phyloP scores from a whole-genome alignment of 1,284 basidiomycete species.

The Ceratobasidium sp. region DNA sequence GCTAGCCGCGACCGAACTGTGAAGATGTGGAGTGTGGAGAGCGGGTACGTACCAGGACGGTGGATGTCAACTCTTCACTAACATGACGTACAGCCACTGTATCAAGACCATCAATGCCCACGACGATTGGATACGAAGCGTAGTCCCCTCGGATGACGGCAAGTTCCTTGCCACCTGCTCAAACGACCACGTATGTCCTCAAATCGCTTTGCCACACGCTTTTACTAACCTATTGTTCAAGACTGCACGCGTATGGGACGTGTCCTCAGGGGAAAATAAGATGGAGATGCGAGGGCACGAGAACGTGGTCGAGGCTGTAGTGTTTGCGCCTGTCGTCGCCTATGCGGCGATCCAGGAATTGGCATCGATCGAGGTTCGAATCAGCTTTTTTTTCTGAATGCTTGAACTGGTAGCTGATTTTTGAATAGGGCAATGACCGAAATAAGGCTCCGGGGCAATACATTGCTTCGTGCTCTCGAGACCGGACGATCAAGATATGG shows the following conservation, averaged over 20 bases:
- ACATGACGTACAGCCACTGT: slow-evolving; percentile 56
- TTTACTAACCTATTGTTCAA: slow-evolving; percentile 48
- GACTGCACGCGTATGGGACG: slow-evolving; percentile 85
- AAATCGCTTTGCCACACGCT: background rate
- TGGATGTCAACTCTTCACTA: background rate
- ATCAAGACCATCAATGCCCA: slow-evolving; percentile 67
- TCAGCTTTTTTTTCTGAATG: background rate
- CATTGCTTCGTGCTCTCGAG: slow-evolving; percentile 81
- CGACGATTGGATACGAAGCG: slow-evolving; percentile 72
- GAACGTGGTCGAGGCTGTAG: slow-evolving; percentile 82
- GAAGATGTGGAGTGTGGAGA: slow-evolving; percentile 83
- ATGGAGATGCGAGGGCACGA: slow-evolving; percentile 87
- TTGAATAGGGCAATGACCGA: slow-evolving; percentile 44
- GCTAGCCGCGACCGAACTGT: slow-evolving; percentile 89
- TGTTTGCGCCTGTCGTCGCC: slow-evolving; percentile 78
- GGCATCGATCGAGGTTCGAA: slow-evolving; percentile 67
- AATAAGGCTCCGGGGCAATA: slow-evolving; percentile 59
- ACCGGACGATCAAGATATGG: slow-evolving; percentile 90
- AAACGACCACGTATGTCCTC: slow-evolving; percentile 74
- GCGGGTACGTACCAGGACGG: slow-evolving; percentile 62
- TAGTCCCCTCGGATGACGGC: slow-evolving; percentile 77
- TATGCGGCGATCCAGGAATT: slow-evolving; percentile 81
- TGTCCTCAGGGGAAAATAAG: slow-evolving; percentile 76
- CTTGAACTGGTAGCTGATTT: background rate
- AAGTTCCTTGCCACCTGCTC: slow-evolving; percentile 78